Percentiles rank a stretch among this genome's conserved stretches.
phyloP scores from a whole-genome alignment of 2,329 filamentous ascomycete genomes.

The Penicillium sp. region DNA sequence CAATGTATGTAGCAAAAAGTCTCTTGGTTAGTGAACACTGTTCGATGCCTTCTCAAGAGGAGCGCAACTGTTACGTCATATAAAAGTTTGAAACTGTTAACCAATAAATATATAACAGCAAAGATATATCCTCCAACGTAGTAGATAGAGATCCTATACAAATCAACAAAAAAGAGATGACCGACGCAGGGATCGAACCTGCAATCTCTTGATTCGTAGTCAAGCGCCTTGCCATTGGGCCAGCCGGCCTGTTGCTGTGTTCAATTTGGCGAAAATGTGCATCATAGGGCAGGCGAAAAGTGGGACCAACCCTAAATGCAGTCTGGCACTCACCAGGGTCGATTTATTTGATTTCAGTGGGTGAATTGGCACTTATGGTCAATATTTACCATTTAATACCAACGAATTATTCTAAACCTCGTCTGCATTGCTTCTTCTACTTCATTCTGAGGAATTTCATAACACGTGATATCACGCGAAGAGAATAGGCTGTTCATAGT shows the following conservation, averaged over 20 bases:
- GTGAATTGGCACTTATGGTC: neutral
- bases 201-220: conserved; percentile 48
- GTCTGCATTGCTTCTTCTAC: neutral
- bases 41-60: too few species aligned
- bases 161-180: conserved; percentile 19
- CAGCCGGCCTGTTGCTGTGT: conserved; percentile 20
- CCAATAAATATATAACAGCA: neutral
- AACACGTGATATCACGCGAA: neutral
- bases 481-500: neutral
- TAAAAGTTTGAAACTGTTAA: neutral
- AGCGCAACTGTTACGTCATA: too few species aligned
- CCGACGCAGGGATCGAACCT: conserved; percentile 40
- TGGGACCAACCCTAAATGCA: neutral
- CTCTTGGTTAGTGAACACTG: neutral
- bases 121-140: neutral
- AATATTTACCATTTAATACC: neutral
- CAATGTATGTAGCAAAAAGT: neutral
- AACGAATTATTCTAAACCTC: neutral
- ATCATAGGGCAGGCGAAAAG: neutral
- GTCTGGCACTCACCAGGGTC: too few species aligned
- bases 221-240: conserved; percentile 46
- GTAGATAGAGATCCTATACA: too few species aligned
- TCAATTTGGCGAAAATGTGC: accelerated
- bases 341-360: neutral
- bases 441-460: neutral